Evolutionary conservation across 2,329 filamentous ascomycete species (phyloP).

Genomic region (Sclerotinia trifoliorum): DNA sequence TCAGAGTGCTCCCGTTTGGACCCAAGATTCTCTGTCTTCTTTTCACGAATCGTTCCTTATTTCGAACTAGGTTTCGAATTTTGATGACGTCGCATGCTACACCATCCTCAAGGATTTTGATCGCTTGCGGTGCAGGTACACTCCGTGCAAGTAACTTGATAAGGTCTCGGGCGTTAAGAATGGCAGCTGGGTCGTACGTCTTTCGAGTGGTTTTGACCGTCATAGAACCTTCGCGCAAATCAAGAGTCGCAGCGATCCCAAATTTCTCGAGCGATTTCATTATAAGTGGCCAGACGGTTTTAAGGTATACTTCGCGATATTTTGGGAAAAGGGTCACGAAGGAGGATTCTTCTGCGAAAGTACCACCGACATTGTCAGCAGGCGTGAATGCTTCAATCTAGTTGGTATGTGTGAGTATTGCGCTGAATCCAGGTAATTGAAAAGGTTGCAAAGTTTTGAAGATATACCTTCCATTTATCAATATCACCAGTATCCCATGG

Average conservation of each 20-base stretch:
- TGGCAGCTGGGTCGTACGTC: conserved; percentile 87
- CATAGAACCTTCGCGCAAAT: conserved; percentile 95
- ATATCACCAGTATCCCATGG: conserved; percentile 96
- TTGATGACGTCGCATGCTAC: conserved; percentile 95
- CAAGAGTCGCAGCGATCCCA: conserved; percentile 86
- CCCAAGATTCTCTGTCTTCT: conserved; percentile 88
- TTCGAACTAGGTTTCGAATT: conserved; percentile 83
- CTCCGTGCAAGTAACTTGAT: conserved; percentile 90
- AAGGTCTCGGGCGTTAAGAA: conserved; percentile 89
- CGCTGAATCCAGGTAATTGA: neutral
- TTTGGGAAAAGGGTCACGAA: conserved; percentile 89
- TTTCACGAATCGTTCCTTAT: conserved; percentile 96
- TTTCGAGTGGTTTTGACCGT: conserved; percentile 91
- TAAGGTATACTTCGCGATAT: conserved; percentile 92
- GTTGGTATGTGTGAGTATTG: conserved; percentile 23
- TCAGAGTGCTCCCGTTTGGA: conserved; percentile 86
- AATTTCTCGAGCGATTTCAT: conserved; percentile 83
- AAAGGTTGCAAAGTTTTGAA: neutral
- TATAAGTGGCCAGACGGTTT: conserved; percentile 88
- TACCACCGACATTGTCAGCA: conserved; percentile 79
- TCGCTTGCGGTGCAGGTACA: conserved; percentile 86
- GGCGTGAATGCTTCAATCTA: conserved; percentile 79
- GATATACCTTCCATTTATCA: conserved; percentile 82
- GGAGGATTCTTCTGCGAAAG: conserved; percentile 88
- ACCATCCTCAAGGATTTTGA: conserved; percentile 92